Evolutionary conservation across 768 basidiomycete species (phyloP), one percentile per base, ranked within the genome.

Genomic region (Boletales sp.): DNA sequence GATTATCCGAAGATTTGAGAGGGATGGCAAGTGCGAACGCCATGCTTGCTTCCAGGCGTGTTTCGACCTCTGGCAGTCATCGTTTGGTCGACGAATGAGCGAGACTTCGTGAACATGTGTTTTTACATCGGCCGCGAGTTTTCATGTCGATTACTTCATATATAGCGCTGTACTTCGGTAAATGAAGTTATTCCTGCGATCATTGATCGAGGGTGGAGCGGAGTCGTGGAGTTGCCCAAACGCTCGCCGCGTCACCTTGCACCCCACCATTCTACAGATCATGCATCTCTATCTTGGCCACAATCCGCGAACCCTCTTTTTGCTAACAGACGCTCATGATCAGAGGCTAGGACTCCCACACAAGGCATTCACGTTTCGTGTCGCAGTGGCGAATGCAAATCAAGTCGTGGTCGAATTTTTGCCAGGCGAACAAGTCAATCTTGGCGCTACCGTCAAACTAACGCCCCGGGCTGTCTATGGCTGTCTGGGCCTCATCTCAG

Each of bases 391-490:
- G 39, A 70, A 64, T 52, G 67, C 80, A 9, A 67, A 65, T 21
- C 87, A 90, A 63, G 87, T 88, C 40, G 80, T 94, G 38, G 91
- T 95, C 19, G 93, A 95, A 68, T 92, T 94, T 60, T 68, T 94
- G 11, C 82, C 79, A 0, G 83, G 83, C 55, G 74, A 81, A 45
- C 78, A 90, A 59, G 78, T 94, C 35, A 83, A 92, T 61, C 74
- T 90, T 37, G 61, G 72, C 21, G 79, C 75, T 51, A 72, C 86
- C 31, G 74, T 88, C 46, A 79, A 78, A 56, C 62, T 93, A 47
- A 87, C 86, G n/a, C 84, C 71, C 49, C 80, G 86, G 46, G 70
- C 81, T 21, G 82, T 87, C 7, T 86, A 90, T 62, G 91, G 91
- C 19, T 94, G 92, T 57, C 70, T 95, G 44, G 94, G 94, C 6